Base-by-base conservation (phyloP, 768 basidiomycete species). In the Albatrellus ellisii region DNA sequence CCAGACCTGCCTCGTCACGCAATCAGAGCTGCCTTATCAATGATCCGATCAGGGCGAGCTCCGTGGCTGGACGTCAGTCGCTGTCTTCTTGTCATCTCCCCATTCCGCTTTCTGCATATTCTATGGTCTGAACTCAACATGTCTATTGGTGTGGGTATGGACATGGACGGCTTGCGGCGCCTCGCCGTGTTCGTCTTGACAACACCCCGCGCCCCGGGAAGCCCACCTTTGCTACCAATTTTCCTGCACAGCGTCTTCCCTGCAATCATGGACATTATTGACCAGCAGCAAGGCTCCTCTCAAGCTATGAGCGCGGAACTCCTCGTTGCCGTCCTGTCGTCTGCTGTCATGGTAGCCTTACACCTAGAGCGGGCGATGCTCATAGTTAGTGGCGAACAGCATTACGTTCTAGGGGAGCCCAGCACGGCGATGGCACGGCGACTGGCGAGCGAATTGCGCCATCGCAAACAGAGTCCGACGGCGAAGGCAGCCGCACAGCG, bases 241-340 rank as follows among this genome's bases (percentile, higher is more conserved):
- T 88, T 87, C 56, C 53, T 85, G 46, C 74, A 82, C 37, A 62
- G 72, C 43, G 59, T 80, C n/a, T 56, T 82, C 11, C 85, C 84
- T 2, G 62, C 67, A 14, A 54, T 87, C 36, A 69, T 87, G 42
- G 56, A 62, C 6, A 51, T 54, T 14, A 69, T 79, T 38, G 82
- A 87, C 53, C 62, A 61, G 4, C 28, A 72, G 50, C 64, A 62
- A 41, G 59, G 64, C n/a, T 49, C 62, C 2, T 77, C 82, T 43
- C 71, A 76, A 46, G 63, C 66, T 7, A 57, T 77, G 41, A 66
- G 62, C 39, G 66, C 72, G 4, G 83, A 89, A 54, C 64, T 85
- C 22, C 56, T 87, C 18, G 72, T 73, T n/a, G 65, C 68, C 3
- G 63, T 82, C 39, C 61, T 85, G 15, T 72, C 79, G 6, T 80